Conservation (phyloP, 129 eudicot species). For the Pseudognaphalium luteoalbum region DNA sequence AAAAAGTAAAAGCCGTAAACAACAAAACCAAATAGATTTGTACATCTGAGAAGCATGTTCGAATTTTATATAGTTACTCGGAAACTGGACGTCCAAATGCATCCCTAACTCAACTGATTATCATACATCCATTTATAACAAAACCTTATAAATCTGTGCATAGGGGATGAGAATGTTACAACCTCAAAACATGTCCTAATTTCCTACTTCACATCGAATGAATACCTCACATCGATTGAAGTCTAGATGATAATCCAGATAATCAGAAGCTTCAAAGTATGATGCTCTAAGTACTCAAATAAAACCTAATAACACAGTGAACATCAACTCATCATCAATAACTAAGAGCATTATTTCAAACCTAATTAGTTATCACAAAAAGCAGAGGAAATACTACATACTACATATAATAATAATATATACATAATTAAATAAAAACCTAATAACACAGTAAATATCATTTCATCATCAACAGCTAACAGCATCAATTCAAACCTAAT, state of each 20-base stretch:
- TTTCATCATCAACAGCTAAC: constrained; percentile 6
- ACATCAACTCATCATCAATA: constrained; percentile 5
- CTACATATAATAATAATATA: background rate
- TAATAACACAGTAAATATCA: constrained; percentile 13
- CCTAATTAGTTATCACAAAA: background rate
- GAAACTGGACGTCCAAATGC: background rate
- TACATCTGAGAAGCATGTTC: constrained; percentile 3
- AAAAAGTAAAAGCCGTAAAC: background rate
- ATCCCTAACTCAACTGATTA: background rate
- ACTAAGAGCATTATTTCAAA: background rate
- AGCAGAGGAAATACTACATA: constrained; percentile 2
- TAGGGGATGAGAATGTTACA: background rate
- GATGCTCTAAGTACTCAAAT: constrained; percentile 24
- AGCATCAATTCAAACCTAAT: constrained; percentile 4
- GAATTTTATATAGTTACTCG: background rate
- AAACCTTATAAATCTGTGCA: background rate
- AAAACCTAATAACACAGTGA: constrained; percentile 21
- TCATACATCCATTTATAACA: background rate
- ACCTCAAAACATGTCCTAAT: background rate
- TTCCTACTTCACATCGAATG: background rate
- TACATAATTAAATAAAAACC: constrained; percentile 6
- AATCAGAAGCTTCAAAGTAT: background rate
- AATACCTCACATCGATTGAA: too few species aligned
- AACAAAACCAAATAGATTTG: constrained; percentile 17
- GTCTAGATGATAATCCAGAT: background rate